Base-by-base conservation (phyloP, 208 protist genomes). In the Crithidia brevicula region DNA sequence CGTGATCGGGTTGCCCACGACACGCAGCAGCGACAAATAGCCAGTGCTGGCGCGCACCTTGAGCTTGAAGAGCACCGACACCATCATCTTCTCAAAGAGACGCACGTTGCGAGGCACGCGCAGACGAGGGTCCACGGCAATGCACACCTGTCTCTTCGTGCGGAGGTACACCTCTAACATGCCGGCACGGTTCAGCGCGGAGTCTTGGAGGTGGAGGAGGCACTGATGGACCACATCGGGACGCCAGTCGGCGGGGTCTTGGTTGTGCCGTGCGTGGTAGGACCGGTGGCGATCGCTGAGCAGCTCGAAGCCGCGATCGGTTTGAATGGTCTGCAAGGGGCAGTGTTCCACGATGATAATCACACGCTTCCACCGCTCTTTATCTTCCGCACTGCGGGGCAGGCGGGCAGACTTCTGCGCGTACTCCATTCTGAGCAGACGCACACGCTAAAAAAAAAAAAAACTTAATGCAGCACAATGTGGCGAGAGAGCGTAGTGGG, bases 181-280 rank as follows among this genome's bases (percentile, higher is more conserved):
- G 28, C 98, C 98, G 2, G 98, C 97, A 63, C 99, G 98, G 79
- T 99, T 99, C 7, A 99, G 74, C 11, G 99, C 97, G 56, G 89
- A 98, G 80, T 99, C 99, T 13, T 99, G 88, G 18, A 99, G 84
- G 45, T 98, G 96, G 36, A 99, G 82, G 22, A 99, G 82, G 67
- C 96, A 98, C 89, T 99, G 98, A 74, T 99, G 99, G 23, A 97
- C 83, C 34, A 99, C 99, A 79, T 99, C 99, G 8, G 98, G 99
- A 47, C 99, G 91, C 79, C 88, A 96, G 61, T 99, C 96, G 0
- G 93, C 92, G 7, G 95, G 88, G 70, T 99, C 94, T 57, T 93
- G 84, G 38, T 97, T 90, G 79, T 96, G 73, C 64, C 98, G 98
- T n/a, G 82, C 84, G 69, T 99, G 81, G 71, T 99, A 92, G 46